Percentiles rank a stretch among this genome's conserved stretches.
Evolutionary conservation across 2,329 filamentous ascomycete genomes (phyloP).

Genomic region (Remersonia thermophila): DNA sequence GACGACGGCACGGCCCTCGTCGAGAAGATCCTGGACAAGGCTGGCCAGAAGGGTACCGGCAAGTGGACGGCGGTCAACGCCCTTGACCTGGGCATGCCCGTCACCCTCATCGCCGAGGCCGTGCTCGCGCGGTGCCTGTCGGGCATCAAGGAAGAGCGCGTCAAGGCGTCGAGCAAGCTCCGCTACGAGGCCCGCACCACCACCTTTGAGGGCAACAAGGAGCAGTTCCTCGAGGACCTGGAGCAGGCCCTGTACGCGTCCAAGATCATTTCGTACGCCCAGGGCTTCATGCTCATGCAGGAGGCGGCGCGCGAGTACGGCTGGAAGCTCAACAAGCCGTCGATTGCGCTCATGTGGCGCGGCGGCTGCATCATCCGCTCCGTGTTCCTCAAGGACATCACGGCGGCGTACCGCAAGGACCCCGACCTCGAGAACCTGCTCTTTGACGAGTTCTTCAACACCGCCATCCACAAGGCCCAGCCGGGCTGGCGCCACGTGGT

Average conservation of each 20-base stretch:
- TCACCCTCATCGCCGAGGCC: slow-evolving; percentile 93
- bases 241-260: slow-evolving; percentile 98
- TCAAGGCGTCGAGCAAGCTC: slow-evolving; percentile 66
- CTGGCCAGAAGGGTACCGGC: slow-evolving; percentile 97
- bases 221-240: slow-evolving; percentile 89
- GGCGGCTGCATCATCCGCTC: slow-evolving; percentile 99
- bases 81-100: slow-evolving; percentile 94
- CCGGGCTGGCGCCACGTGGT: slow-evolving; percentile 84
- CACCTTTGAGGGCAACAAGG: slow-evolving; percentile 80
- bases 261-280: slow-evolving; percentile 99
- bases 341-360: slow-evolving; percentile 99
- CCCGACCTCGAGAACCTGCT: slow-evolving; percentile 94
- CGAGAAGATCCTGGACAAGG: slow-evolving; percentile 98
- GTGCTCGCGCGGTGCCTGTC: slow-evolving; percentile 92
- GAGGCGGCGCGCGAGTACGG: slow-evolving; percentile 89
- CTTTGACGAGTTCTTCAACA: slow-evolving; percentile 99
- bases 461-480: slow-evolving; percentile 95
- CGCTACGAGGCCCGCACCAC: slow-evolving; percentile 58
- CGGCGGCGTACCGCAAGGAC: slow-evolving; percentile 86
- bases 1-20: slow-evolving; percentile 82
- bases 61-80: slow-evolving; percentile 99
- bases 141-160: slow-evolving; percentile 87
- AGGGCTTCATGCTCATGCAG: slow-evolving; percentile 99
- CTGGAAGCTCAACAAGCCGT: slow-evolving; percentile 99
- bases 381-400: slow-evolving; percentile 99